These are phyloP conservation scores for Sordariomycetes sp. DNA, from an alignment of 2,329 filamentous ascomycete species.

Conservation along the genomic window DNA sequence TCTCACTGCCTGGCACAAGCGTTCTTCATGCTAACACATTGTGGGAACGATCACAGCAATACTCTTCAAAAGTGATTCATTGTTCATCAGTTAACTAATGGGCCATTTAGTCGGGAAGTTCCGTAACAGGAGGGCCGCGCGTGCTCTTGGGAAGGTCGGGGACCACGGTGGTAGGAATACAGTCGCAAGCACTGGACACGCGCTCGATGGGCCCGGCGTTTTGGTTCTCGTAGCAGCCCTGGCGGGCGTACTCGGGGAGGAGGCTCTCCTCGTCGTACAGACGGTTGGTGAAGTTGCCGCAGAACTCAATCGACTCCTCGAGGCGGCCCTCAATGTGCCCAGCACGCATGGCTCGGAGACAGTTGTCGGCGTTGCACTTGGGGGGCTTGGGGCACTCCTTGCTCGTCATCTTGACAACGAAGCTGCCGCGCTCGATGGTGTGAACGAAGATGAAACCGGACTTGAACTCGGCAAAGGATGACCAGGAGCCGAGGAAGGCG, in stretches of 20 bases:
- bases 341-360: constrained; percentile 10
- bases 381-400: constrained; percentile 10
- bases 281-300: constrained; percentile 10
- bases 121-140: constrained; percentile 11
- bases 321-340: constrained; percentile 9
- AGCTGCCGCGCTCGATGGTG: constrained; percentile 31
- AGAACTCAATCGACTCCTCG: constrained; percentile 11
- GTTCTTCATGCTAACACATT: too few relatives aligned
- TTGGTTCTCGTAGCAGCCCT: constrained; percentile 9
- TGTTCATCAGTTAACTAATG: too few relatives aligned
- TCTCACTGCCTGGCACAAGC: too few relatives aligned
- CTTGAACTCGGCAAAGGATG: constrained; percentile 32
- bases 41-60: too few relatives aligned
- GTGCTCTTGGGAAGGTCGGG: constrained; percentile 13
- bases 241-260: constrained; percentile 9
- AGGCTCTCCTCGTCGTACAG: constrained; percentile 9
- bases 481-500: constrained; percentile 31
- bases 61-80: too few relatives aligned
- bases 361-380: constrained; percentile 13
- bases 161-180: constrained; percentile 10
- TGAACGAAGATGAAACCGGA: constrained; percentile 31
- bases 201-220: constrained; percentile 8
- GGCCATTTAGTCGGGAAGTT: too few relatives aligned
- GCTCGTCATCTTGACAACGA: constrained; percentile 19
- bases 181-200: constrained; percentile 12